Base-by-base conservation (phyloP, 106 monocot genomes). In the Cymbidium sinense region DNA sequence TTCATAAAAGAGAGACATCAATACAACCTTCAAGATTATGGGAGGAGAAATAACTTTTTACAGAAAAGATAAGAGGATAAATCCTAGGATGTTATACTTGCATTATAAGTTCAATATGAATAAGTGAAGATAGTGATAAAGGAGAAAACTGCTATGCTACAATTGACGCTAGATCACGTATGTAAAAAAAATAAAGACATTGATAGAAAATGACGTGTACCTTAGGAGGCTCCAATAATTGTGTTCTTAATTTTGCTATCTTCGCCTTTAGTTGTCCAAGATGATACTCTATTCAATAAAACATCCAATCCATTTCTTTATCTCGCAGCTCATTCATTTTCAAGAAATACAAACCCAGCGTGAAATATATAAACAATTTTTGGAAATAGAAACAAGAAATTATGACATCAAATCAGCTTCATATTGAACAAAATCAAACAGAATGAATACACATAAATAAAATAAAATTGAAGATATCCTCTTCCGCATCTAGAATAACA, bases 231-330 rank as follows among this genome's bases (percentile, higher is more conserved):
- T 95, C 99, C 70, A 99, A 85, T 55, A 99, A 76, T 71, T 99
- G 99, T 44, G 99, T 99, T 75, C 99, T 92, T 76, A 99, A 78
- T 77, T 99, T 99, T 81, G 99, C 99, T 85, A 99, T 81, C 75
- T 99, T 99, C 50, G 99, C 95, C 80, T 99, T 99, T 28, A 99
- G 89, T 81, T 99, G 99, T 71, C 99, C 99, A 77, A 99, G 95
- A 91, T 99, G 99, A 69, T 99, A 99, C 77, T 99, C 99, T 99
- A 83, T 34, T 79, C 79, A 31, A 81, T 20, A 71, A 43, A 58
- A 69, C 12, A 74, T 29, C 23, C 15, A 74, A 43, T 27, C 15
- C 34, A 20, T 36, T 43, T 39, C 7, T 73, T 73, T 73, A 73
- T 7, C 34, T 12, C 43, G 0, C 23, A 73, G 34, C 43, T 43